Conservation (phyloP, 768 basidiomycete genomes). For the Naganishia vishniacii region DNA sequence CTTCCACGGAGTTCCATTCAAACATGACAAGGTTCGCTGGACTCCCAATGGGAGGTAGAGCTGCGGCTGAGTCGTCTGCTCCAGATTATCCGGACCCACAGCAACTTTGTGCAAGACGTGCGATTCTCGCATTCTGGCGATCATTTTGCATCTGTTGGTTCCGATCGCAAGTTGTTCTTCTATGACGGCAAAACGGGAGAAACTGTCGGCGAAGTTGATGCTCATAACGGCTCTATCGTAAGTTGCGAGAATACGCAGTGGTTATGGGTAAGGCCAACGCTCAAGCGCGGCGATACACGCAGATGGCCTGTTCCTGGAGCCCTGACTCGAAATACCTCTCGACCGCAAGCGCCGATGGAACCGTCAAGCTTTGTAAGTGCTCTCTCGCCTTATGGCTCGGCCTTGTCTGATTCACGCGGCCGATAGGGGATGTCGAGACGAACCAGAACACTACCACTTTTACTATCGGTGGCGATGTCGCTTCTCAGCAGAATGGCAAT, state of each 20-base stretch:
- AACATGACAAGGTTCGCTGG: conserved; percentile 68
- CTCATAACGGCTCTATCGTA: conserved; percentile 34
- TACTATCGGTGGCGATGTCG: conserved; percentile 67
- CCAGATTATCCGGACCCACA: conserved; percentile 74
- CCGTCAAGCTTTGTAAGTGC: conserved; percentile 76
- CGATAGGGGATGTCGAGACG: conserved; percentile 71
- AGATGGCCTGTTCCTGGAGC: conserved; percentile 63
- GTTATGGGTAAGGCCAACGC: conserved; percentile 66
- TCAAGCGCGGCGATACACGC: conserved; percentile 52
- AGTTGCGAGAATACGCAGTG: conserved; percentile 22
- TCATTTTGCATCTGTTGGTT: conserved; percentile 79
- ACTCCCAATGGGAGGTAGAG: not conserved
- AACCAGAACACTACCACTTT: conserved; percentile 64
- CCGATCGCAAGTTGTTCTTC: conserved; percentile 73
- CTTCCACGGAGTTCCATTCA: conserved; percentile 83
- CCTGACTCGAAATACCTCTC: conserved; percentile 64
- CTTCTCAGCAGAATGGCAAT: conserved; percentile 76
- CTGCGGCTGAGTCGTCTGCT: not conserved
- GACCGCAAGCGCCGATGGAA: conserved; percentile 81
- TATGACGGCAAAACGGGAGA: conserved; percentile 89
- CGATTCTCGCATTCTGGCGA: conserved; percentile 75
- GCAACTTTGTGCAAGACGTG: conserved; percentile 86
- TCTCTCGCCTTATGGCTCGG: too few relatives aligned
- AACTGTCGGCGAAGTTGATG: conserved; percentile 56
- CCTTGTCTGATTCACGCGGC: not conserved